Percentiles rank a stretch among this genome's conserved stretches.
phyloP scores from a whole-genome alignment of 2,329 filamentous ascomycete genomes.

The Aspergillus udagawae region DNA sequence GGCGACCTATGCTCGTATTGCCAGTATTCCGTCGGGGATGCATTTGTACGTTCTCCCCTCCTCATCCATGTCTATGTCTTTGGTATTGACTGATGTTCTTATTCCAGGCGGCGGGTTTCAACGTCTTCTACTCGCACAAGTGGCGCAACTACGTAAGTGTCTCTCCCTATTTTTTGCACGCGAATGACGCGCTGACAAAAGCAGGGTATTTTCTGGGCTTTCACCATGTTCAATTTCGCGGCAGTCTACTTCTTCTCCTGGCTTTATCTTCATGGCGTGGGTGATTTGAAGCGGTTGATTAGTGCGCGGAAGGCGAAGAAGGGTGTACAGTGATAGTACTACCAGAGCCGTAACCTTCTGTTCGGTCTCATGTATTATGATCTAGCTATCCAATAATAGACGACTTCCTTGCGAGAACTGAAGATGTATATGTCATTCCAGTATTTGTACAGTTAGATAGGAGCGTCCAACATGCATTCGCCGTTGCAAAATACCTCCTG shows the following conservation, averaged over 20 bases:
- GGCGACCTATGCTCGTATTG: constrained; percentile 62
- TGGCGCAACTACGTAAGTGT: constrained; percentile 58
- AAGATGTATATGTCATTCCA: not conserved
- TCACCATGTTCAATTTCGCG: constrained; percentile 61
- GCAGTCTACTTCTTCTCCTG: constrained; percentile 52
- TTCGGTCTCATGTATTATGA: not conserved
- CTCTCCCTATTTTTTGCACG: constrained; percentile 9
- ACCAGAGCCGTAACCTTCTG: not conserved
- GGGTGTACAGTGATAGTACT: not conserved
- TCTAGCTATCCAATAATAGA: not conserved
- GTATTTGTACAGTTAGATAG: not conserved
- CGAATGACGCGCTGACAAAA: not conserved
- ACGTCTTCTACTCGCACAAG: constrained; percentile 57
- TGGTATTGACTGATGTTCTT: not conserved
- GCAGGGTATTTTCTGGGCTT: constrained; percentile 60
- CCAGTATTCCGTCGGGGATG: constrained; percentile 57
- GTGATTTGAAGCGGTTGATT: constrained; percentile 28
- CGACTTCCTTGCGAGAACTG: not conserved
- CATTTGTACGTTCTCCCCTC: constrained; percentile 47
- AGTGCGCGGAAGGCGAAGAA: constrained; percentile 27
- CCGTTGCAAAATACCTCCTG: not conserved
- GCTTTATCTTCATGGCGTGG: constrained; percentile 47
- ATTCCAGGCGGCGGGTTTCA: constrained; percentile 46
- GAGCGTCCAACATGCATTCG: not conserved
- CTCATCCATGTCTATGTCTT: not conserved